Evolutionary conservation across 148 eudicot genomes (phyloP), one percentile per base, ranked within the genome.

Genomic region (Chenopodium quinoa): DNA sequence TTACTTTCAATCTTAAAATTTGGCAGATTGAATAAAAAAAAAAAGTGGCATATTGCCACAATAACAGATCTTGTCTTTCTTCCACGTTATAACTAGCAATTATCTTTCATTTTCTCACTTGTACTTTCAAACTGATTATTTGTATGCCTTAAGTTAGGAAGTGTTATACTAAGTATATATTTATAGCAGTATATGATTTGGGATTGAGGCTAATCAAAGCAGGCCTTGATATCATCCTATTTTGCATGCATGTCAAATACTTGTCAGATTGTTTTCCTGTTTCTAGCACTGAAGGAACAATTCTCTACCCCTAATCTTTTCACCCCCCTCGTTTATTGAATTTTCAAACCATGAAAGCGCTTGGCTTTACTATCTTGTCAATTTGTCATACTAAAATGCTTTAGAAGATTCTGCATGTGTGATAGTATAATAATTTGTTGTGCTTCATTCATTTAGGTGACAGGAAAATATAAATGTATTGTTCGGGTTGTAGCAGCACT

Each of bases 381-480:
- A 52, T 52, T 56, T 16, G 19, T 4, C 17, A 14, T 77, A 63
- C 47, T 40, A 4, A 48, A 13, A 75, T 9, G 8, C 16, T 22
- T 11, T 65, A 47, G 20, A 37, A 20, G 22, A 47, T 14, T n/a
- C 31, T 25, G 14, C 1, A 67, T 37, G 22, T 56, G 19, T 52
- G 48, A 4, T 14, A 40, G 3, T 56, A 20, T 31, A 54, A 71
- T 29, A 8, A 68, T 69, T n/a, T 54, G n/a, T 14, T 52, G 16
- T 44, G 47, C 73, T 78, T 71, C 67, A 66, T 81, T 67, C 72
- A 79, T 81, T 25, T 81, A 96, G 95, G 94, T 88, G 56, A 91
- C 90, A 8, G 93, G 90, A 47, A 96, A 92, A 80, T 93, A 91
- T 89, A 88, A 87, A 80, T 91, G 97, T 81, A 88, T 92, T 31